These are phyloP conservation scores for Hyaloperonospora brassicae DNA, from an alignment of 352 stramenopile species.

Conservation along the genomic window DNA sequence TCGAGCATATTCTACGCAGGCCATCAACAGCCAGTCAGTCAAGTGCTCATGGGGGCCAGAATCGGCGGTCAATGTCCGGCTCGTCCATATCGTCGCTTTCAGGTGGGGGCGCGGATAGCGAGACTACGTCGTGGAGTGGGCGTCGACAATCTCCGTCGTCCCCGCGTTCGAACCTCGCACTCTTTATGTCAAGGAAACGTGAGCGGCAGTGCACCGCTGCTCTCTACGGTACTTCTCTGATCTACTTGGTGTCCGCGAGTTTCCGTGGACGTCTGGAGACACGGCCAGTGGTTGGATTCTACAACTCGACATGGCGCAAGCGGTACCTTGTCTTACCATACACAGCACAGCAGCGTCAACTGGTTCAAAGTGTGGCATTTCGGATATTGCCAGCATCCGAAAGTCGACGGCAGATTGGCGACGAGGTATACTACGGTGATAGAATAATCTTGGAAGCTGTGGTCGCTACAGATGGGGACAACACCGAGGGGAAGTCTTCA, in stretches of 20 bases:
- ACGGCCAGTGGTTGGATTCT: constrained; percentile 62
- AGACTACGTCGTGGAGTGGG: constrained; percentile 24
- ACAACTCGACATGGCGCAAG: constrained; percentile 75
- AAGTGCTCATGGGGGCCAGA: constrained; percentile 9
- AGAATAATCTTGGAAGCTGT: constrained; percentile 62
- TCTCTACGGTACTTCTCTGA: constrained; percentile 54
- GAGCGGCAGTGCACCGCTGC: constrained; percentile 31
- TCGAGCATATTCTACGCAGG: constrained; percentile 50
- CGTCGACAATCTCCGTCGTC: constrained; percentile 23
- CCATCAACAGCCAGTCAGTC: constrained; percentile 13
- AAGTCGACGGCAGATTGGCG: constrained; percentile 47
- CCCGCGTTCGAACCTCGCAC: constrained; percentile 12
- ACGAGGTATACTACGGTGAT: constrained; percentile 75
- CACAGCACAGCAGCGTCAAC: constrained; percentile 54
- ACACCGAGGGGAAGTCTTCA: constrained; percentile 5
- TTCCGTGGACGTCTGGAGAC: constrained; percentile 70
- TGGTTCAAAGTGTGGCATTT: constrained; percentile 68
- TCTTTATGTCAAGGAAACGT: constrained; percentile 18
- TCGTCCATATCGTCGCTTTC: constrained; percentile 49
- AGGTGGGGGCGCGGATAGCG: constrained; percentile 27
- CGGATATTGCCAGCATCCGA: constrained; percentile 52
- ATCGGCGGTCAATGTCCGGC: constrained; percentile 37
- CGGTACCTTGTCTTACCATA: constrained; percentile 77
- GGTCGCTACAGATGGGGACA: constrained; percentile 9
- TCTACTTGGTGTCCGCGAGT: constrained; percentile 68